A percentile compares a stretch with the other conserved stretches of the same genome.
These are phyloP conservation scores for Lactifluus subvellereus DNA, from an alignment of 768 basidiomycete genomes.

Conservation along the genomic window DNA sequence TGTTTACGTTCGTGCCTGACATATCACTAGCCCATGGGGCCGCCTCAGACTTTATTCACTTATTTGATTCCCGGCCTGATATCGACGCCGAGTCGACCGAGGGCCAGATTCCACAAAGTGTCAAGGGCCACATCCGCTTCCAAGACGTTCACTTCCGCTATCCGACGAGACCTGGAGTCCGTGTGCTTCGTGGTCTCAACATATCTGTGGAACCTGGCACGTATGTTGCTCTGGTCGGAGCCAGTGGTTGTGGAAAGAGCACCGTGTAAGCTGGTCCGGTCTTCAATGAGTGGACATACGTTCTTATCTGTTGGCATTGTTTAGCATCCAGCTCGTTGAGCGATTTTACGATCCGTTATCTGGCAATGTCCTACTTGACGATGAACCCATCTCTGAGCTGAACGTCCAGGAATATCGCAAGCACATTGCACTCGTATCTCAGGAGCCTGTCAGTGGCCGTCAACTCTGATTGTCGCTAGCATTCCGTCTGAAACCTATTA, in stretches of 20 bases:
- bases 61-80: constrained; percentile 65
- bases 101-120: constrained; percentile 45
- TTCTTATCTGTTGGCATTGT: neutral
- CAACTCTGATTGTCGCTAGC: constrained; percentile 2
- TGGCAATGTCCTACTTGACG: constrained; percentile 60
- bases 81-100: constrained; percentile 70
- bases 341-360: constrained; percentile 75
- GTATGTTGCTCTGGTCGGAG: constrained; percentile 73
- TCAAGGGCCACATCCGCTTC: constrained; percentile 58
- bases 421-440: constrained; percentile 81
- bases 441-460: constrained; percentile 49
- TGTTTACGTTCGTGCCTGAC: constrained; percentile 80
- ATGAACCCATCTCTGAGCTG: constrained; percentile 60
- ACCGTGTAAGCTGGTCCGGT: constrained; percentile 49
- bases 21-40: constrained; percentile 75
- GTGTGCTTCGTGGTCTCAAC: constrained; percentile 75
- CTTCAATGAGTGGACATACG: neutral
- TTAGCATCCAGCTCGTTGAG: constrained; percentile 69
- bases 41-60: constrained; percentile 61
- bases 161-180: constrained; percentile 74
- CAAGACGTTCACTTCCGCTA: constrained; percentile 82
- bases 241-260: constrained; percentile 73
- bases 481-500: constrained; percentile 18
- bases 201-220: constrained; percentile 65
- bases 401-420: constrained; percentile 84